These are phyloP conservation scores for Marsdenia floribunda DNA, from an alignment of 257 asterid species.

Conservation along the genomic window DNA sequence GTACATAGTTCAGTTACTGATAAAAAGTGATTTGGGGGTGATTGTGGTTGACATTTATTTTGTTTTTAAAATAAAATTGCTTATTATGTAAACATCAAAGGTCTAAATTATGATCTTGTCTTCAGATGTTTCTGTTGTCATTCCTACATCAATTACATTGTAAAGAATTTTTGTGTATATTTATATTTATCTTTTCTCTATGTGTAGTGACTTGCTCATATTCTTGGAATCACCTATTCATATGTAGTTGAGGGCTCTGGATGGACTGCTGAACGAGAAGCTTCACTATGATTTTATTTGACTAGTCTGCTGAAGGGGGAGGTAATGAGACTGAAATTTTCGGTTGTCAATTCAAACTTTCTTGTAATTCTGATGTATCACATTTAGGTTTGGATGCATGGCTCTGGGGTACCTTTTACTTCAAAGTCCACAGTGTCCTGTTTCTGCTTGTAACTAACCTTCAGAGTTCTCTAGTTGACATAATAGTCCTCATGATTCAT, in stretches of 20 bases:
- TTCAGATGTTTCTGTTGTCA: not conserved
- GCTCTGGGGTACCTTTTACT: not conserved
- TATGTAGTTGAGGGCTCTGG: constrained; percentile 14
- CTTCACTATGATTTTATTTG: constrained; percentile 12
- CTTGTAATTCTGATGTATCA: not conserved
- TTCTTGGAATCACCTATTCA: not conserved
- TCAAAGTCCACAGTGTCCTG: constrained; percentile 1
- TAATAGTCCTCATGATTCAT: not conserved
- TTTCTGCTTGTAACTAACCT: constrained; percentile 10
- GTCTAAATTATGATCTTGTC: not conserved
- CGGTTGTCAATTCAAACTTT: constrained; percentile 11
- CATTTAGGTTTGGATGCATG: constrained; percentile 1
- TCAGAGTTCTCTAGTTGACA: not conserved
- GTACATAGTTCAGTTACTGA: not conserved
- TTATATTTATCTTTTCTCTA: not conserved
- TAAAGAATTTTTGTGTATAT: not conserved
- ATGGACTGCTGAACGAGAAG: constrained; percentile 15
- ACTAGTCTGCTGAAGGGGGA: constrained; percentile 22
- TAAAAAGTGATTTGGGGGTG: not conserved
- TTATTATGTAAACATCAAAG: not conserved
- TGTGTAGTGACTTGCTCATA: not conserved
- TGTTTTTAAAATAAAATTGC: no score
- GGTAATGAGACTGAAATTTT: constrained; percentile 28
- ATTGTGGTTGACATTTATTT: not conserved
- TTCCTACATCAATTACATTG: not conserved